Percentiles rank a stretch among this genome's conserved stretches.
Conservation (phyloP, 805 yeast genomes). For the Cyberlindnera amylophila region DNA sequence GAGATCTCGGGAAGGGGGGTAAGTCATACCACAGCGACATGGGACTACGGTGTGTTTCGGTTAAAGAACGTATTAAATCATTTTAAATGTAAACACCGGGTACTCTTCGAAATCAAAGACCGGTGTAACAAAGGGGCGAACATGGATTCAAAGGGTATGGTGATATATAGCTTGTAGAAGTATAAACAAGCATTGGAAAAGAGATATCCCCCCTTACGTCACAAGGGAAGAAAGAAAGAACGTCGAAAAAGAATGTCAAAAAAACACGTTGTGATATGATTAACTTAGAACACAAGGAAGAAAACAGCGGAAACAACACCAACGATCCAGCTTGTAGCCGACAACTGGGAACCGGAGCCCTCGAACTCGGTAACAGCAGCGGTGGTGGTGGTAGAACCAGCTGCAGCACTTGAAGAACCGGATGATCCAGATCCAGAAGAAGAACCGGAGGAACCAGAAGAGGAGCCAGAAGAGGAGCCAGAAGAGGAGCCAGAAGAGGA, state of each 20-base stretch:
- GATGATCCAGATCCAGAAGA: neutral
- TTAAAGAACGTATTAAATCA: too few relatives aligned
- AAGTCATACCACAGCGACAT: too few relatives aligned
- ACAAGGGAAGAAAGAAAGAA: neutral
- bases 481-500: slow-evolving; percentile 10
- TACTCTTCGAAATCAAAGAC: too few relatives aligned
- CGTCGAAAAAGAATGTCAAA: neutral
- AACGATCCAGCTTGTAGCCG: slow-evolving; percentile 2
- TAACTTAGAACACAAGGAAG: neutral
- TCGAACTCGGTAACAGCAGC: neutral
- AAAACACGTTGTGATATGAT: too few relatives aligned
- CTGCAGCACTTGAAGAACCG: neutral
- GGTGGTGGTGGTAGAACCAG: slow-evolving; percentile 1
- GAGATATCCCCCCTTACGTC: too few relatives aligned
- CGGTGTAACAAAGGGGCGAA: too few relatives aligned
- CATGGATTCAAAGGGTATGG: too few relatives aligned
- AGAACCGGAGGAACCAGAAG: neutral
- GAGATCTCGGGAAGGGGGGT: too few relatives aligned
- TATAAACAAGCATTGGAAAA: too few relatives aligned
- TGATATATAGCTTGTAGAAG: too few relatives aligned
- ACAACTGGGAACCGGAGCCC: slow-evolving; percentile 1
- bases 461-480: neutral
- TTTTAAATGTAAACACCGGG: too few relatives aligned
- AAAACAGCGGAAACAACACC: neutral
- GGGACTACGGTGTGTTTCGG: too few relatives aligned